phyloP scores from a whole-genome alignment of 495 filamentous ascomycete species.

The Daldinia loculata region DNA sequence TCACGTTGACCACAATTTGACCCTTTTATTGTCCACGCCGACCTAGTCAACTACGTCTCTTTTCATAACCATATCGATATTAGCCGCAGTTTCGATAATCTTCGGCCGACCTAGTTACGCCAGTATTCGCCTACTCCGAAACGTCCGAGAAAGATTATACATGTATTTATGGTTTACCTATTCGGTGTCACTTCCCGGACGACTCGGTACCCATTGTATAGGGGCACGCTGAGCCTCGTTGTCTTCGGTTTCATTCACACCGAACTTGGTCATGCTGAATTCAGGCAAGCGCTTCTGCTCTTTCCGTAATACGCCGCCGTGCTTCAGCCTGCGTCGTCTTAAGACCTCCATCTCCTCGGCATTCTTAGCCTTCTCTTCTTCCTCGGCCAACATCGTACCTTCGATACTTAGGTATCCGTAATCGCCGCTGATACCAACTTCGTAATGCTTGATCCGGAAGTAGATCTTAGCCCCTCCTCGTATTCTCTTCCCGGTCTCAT shows the following conservation, averaged over 20 bases:
- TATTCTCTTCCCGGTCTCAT: conserved; percentile 49
- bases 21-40: background rate
- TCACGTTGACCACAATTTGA: background rate
- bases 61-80: background rate
- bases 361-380: conserved; percentile 50
- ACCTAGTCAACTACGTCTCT: background rate
- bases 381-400: conserved; percentile 57
- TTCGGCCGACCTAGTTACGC: background rate
- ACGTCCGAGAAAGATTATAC: background rate
- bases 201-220: conserved; percentile 23
- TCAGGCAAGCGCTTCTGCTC: conserved; percentile 53
- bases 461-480: conserved; percentile 50
- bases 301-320: conserved; percentile 45
- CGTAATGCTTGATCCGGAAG: conserved; percentile 61
- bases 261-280: conserved; percentile 60
- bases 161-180: conserved; percentile 6
- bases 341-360: conserved; percentile 50
- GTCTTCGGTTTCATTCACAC: conserved; percentile 52
- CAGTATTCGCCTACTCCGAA: conserved; percentile 2
- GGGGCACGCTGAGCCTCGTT: conserved; percentile 40
- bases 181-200: conserved; percentile 26
- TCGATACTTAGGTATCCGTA: conserved; percentile 59
- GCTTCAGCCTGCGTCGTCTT: conserved; percentile 47
- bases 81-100: background rate
- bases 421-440: conserved; percentile 59